Percentiles rank a stretch among this genome's conserved stretches.
phyloP scores from a whole-genome alignment of 2,329 filamentous ascomycete species.

The Curvularia hawaiiensis region DNA sequence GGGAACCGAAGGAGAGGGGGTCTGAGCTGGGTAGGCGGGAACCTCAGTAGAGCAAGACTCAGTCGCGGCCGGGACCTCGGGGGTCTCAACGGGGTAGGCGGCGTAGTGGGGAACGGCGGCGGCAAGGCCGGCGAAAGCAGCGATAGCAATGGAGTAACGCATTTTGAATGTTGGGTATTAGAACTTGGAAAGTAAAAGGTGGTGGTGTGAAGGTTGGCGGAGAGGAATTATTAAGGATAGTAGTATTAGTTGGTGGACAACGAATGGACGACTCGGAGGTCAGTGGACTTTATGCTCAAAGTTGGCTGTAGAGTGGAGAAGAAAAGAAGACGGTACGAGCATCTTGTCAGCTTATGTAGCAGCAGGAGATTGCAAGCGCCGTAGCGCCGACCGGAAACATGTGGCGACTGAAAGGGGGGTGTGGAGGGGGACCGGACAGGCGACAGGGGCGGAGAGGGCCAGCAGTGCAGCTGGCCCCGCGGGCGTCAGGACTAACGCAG shows the following conservation, averaged over 20 bases:
- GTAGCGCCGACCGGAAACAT: constrained; percentile 43
- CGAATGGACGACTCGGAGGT: constrained; percentile 51
- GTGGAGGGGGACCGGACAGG: constrained; percentile 26
- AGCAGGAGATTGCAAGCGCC: constrained; percentile 45
- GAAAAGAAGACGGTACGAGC: constrained; percentile 22
- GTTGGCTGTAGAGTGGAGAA: constrained; percentile 45
- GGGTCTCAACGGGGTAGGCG: constrained; percentile 25
- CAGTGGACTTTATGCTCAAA: constrained; percentile 47
- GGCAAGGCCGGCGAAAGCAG: constrained; percentile 41
- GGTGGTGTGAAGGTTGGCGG: constrained; percentile 23
- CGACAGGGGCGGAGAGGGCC: constrained; percentile 34
- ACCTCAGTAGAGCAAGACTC: constrained; percentile 12
- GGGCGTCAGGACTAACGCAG: constrained; percentile 43
- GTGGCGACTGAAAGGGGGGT: constrained; percentile 42
- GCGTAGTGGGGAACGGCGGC: constrained; percentile 40
- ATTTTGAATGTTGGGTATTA: constrained; percentile 46
- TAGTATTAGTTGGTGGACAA: constrained; percentile 48
- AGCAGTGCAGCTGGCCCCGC: constrained; percentile 37
- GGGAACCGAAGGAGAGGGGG: background rate
- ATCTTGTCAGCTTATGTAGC: constrained; percentile 42
- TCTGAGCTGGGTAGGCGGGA: constrained; percentile 14
- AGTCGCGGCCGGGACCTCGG: constrained; percentile 1
- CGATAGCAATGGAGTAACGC: constrained; percentile 45
- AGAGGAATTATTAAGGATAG: constrained; percentile 46
- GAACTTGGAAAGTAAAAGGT: constrained; percentile 32